Evolutionary conservation across 192 early-diverging fungal genomes (phyloP), one percentile per base, ranked within the genome.

Genomic region (Entophlyctis luteolus): DNA sequence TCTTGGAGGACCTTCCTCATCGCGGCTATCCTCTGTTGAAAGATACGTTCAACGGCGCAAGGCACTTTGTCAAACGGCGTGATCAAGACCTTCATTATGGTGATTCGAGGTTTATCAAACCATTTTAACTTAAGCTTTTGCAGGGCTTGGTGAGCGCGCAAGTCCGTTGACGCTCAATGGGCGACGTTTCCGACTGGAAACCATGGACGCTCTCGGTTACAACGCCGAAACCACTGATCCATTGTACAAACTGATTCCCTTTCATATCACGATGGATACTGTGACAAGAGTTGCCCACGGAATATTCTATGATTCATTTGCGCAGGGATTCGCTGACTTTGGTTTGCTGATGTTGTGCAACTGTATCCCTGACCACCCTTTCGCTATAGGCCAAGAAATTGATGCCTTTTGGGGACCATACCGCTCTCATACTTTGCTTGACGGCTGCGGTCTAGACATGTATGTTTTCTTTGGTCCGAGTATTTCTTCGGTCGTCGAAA

Each of bases 171-270:
- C 74, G 20, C 71, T 86, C 16, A 77, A 75, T 56, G 72, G 73
- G 12, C 60, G 81, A 8, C 35, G 75, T 1, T 83, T 83, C 71
- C n/a, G 79, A 34, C 65, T 86, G 5, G 77, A 79, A 38, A 70
- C 76, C 14, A 42, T 81, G 55, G 85, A 87, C 62, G 68, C 81
- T 38, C 67, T 86, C 67, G 85, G 85, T 2, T 87, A 87, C 57
- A 76, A 87, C 54, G 67, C 84, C 10, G 67, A 75, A 29, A 47
- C 42, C 0, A 75, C 77, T 5, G 85, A 86, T 71, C 85, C 85
- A 18, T 57, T 87, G 1, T 87, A 87, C 76, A 87, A 87, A 53
- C 75, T 79, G 57, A 68, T 75, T 22, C 84, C 85, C 0, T 87
- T 82, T 53, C 76, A 81, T 60, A 60, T 86, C 52, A 71, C 62